These are phyloP conservation scores for Suillus bovinus DNA, from an alignment of 768 basidiomycete genomes.

Conservation along the genomic window DNA sequence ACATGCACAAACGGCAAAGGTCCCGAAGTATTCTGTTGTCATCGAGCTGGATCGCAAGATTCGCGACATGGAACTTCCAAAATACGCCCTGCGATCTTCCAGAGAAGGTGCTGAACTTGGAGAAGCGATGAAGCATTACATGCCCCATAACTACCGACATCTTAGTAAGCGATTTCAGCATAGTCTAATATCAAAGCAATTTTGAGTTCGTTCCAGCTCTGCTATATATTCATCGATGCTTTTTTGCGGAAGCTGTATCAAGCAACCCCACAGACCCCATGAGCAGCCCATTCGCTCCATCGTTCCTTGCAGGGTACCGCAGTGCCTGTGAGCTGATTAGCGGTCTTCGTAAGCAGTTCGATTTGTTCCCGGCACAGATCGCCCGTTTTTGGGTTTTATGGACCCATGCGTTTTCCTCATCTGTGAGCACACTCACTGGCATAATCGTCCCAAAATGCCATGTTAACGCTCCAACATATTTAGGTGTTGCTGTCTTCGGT, in stretches of 20 bases:
- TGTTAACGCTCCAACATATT: constrained; percentile 6
- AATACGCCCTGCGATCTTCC: constrained; percentile 53
- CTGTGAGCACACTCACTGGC: constrained; percentile 40
- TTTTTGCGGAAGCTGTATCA: constrained; percentile 72
- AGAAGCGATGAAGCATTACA: constrained; percentile 71
- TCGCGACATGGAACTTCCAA: constrained; percentile 67
- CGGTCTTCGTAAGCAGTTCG: constrained; percentile 49
- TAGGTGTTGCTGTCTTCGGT: constrained; percentile 79
- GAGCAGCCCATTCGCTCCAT: constrained; percentile 64
- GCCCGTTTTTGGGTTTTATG: constrained; percentile 71
- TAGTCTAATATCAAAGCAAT: background rate
- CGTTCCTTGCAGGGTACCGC: constrained; percentile 67
- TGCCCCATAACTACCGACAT: constrained; percentile 74
- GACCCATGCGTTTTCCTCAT: constrained; percentile 70
- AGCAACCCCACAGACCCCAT: constrained; percentile 68
- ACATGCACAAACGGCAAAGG: constrained; percentile 63
- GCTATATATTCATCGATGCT: constrained; percentile 72
- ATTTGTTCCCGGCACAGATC: constrained; percentile 55
- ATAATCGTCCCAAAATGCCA: constrained; percentile 4
- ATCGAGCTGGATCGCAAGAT: constrained; percentile 65
- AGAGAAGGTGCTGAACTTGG: constrained; percentile 52
- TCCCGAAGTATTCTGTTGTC: constrained; percentile 61
- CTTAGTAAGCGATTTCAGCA: constrained; percentile 47
- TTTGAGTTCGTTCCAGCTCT: constrained; percentile 44
- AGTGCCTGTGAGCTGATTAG: constrained; percentile 61